A percentile compares a stretch with the other conserved stretches of the same genome.
These are phyloP conservation scores for Ajuga chamaepitys DNA, from an alignment of 257 asterid genomes.

Conservation along the genomic window DNA sequence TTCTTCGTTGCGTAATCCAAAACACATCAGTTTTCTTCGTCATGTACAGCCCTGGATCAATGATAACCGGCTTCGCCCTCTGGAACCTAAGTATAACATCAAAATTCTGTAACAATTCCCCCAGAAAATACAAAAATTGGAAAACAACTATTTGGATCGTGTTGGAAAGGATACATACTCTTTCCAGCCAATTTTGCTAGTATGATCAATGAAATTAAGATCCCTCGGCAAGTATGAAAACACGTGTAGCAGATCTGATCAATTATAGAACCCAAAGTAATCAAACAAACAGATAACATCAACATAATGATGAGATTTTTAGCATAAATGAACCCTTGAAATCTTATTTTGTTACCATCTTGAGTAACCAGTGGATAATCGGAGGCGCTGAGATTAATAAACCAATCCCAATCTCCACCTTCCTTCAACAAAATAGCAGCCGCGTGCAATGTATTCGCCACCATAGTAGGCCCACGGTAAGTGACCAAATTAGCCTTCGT, in stretches of 20 bases:
- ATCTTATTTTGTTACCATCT: slow-evolving; percentile 46
- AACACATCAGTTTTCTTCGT: slow-evolving; percentile 78
- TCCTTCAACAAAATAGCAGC: slow-evolving; percentile 84
- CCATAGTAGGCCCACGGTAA: slow-evolving; percentile 97
- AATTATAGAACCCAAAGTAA: slow-evolving; percentile 6
- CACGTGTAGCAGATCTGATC: slow-evolving; percentile 82
- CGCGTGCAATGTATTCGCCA: slow-evolving; percentile 87
- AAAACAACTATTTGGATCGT: not conserved
- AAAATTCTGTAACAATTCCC: slow-evolving; percentile 2
- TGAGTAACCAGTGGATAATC: slow-evolving; percentile 94
- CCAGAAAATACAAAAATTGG: not conserved
- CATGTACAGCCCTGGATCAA: slow-evolving; percentile 93
- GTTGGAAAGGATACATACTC: slow-evolving; percentile 53
- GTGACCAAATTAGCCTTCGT: slow-evolving; percentile 86
- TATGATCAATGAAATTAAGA: slow-evolving; percentile 93
- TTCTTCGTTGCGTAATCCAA: slow-evolving; percentile 93
- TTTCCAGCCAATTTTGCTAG: slow-evolving; percentile 95
- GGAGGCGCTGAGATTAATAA: slow-evolving; percentile 84
- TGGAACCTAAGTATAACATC: slow-evolving; percentile 46
- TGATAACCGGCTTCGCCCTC: slow-evolving; percentile 86
- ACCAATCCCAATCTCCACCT: slow-evolving; percentile 98
- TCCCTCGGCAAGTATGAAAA: slow-evolving; percentile 84
- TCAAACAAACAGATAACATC: not conserved
- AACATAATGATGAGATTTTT: not conserved
- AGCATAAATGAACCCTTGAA: not conserved